Evolutionary conservation across 2,329 filamentous ascomycete species (phyloP).

Genomic region (Colletotrichum falcatum): DNA sequence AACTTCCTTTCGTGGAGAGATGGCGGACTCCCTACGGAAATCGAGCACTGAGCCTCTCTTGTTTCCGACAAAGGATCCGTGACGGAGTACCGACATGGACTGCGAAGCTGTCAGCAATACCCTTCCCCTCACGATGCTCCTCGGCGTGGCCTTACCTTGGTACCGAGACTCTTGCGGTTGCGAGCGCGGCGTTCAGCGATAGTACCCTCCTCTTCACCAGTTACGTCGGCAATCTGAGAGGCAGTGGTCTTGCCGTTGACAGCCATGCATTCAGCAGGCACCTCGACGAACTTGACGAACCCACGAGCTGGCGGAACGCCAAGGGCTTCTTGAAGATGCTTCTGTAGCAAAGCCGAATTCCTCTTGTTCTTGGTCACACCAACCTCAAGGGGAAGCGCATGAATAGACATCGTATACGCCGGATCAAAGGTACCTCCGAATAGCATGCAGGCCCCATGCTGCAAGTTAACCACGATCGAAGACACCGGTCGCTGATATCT

Average conservation of each 20-base stretch:
- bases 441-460: constrained; percentile 79
- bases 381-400: constrained; percentile 75
- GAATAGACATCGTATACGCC: constrained; percentile 82
- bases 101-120: background rate
- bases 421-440: constrained; percentile 82
- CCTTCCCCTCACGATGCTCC: background rate
- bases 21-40: constrained; percentile 29
- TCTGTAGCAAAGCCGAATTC: constrained; percentile 81
- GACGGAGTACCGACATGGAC: constrained; percentile 32
- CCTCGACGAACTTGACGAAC: constrained; percentile 77
- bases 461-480: constrained; percentile 80
- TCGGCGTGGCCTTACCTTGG: constrained; percentile 47
- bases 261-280: constrained; percentile 78
- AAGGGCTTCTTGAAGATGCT: constrained; percentile 78
- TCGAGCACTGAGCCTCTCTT: constrained; percentile 36
- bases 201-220: constrained; percentile 44
- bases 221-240: constrained; percentile 73
- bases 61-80: constrained; percentile 32
- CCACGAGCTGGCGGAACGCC: constrained; percentile 75
- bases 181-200: constrained; percentile 39
- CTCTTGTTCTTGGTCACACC: constrained; percentile 83
- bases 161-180: constrained; percentile 52
- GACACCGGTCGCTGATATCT: constrained; percentile 81
- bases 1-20: constrained; percentile 18
- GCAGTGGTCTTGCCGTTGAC: constrained; percentile 77